A percentile compares a stretch with the other conserved stretches of the same genome.
Conservation (phyloP, 805 yeast genomes). For the Middelhovenomyces tepae region DNA sequence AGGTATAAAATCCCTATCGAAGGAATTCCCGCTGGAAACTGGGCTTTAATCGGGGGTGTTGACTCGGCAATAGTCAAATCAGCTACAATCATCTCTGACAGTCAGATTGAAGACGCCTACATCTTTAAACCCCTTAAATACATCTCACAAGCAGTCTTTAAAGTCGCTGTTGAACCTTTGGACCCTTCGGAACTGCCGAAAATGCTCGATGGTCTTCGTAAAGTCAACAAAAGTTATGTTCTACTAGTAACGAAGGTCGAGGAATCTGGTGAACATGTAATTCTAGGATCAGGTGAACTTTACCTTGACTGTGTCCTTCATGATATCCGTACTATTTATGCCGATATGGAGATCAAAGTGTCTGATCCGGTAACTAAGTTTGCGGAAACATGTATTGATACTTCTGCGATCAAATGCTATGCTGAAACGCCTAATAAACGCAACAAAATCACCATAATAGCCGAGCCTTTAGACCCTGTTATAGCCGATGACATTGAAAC, state of each 20-base stretch:
- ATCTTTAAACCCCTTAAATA: conserved; percentile 37
- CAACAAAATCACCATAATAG: conserved; percentile 56
- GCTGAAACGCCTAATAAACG: conserved; percentile 47
- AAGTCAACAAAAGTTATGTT: conserved; percentile 52
- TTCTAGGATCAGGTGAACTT: conserved; percentile 79
- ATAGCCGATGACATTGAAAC: conserved; percentile 49
- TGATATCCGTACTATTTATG: conserved; percentile 58
- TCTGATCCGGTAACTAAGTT: conserved; percentile 79
- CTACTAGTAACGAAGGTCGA: conserved; percentile 65
- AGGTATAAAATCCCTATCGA: conserved; percentile 53
- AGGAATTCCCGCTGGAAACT: conserved; percentile 53
- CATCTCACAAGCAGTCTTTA: conserved; percentile 52
- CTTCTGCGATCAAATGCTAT: conserved; percentile 60
- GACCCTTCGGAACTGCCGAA: conserved; percentile 71
- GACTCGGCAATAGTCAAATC: conserved; percentile 47
- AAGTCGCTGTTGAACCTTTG: conserved; percentile 75
- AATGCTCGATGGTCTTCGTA: conserved; percentile 60
- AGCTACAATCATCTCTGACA: conserved; percentile 42
- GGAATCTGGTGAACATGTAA: conserved; percentile 79
- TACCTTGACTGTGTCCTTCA: conserved; percentile 76
- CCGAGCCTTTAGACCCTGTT: conserved; percentile 59
- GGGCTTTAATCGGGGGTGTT: conserved; percentile 60
- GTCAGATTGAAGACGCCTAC: conserved; percentile 21
- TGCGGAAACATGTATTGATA: conserved; percentile 62
- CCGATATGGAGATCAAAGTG: conserved; percentile 63